A percentile compares a stretch with the other conserved stretches of the same genome.
Conservation (phyloP, 148 eudicot species). For the Chenopodium quinoa region DNA sequence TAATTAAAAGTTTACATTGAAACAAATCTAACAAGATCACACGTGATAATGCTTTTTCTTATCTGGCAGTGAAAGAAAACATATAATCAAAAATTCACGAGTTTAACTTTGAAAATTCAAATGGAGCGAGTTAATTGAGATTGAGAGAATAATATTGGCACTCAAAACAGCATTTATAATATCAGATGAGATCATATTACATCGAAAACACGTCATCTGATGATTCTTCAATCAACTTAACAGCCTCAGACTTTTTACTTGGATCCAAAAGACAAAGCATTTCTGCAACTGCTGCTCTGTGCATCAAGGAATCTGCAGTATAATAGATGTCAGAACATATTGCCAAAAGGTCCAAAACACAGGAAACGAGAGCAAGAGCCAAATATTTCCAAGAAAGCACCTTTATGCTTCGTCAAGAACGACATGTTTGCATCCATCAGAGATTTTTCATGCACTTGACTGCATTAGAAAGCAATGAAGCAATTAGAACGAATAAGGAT, state of each 20-base stretch:
- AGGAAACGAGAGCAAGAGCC: neutral
- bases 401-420: slow-evolving; percentile 81
- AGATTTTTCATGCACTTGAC: slow-evolving; percentile 78
- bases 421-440: slow-evolving; percentile 63
- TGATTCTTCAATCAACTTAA: slow-evolving; percentile 71
- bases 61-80: no score
- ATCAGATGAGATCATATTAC: slow-evolving; percentile 37
- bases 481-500: slow-evolving; percentile 1
- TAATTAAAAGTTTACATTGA: neutral
- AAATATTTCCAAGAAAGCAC: slow-evolving; percentile 29
- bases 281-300: slow-evolving; percentile 93
- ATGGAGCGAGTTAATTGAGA: neutral
- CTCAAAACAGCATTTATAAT: neutral
- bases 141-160: neutral
- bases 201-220: slow-evolving; percentile 41
- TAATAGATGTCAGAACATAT: slow-evolving; percentile 9
- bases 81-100: neutral
- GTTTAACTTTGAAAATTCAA: no score
- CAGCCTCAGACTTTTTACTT: slow-evolving; percentile 67
- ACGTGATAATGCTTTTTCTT: neutral
- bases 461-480: slow-evolving; percentile 22
- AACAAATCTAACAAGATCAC: neutral
- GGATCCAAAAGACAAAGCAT: slow-evolving; percentile 75
- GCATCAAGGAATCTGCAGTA: slow-evolving; percentile 78
- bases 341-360: neutral